Base-by-base conservation (phyloP, 2,329 filamentous ascomycete species). In the Ustulina deusta region DNA sequence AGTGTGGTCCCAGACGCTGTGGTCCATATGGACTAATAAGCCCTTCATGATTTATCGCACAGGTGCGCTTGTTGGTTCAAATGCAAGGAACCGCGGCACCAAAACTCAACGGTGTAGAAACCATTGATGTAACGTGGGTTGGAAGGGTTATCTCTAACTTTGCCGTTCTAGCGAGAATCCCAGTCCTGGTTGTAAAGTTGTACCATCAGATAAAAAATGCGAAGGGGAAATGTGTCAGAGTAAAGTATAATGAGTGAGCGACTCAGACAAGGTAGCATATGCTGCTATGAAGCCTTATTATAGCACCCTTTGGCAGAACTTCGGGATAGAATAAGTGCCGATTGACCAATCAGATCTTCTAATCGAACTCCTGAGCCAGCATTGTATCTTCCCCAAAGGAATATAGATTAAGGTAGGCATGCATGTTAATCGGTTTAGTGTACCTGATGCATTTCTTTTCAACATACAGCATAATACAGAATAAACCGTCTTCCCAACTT, bases 271-370 rank as follows among this genome's bases (percentile, higher is more conserved):
- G n/a, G n/a, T n/a, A n/a, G n/a, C n/a, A n/a, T n/a, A 6, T 44
- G 42, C 20, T 17, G 42, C 42, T 46, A 46, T 22, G 7, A 46
- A 46, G n/a, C 20, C n/a, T n/a, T n/a, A 5, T 42, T 42, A 17
- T 42, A 46, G 42, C 42, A 46, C 32, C 46, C 9, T 40, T 70
- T 71, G 69, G 69, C 66, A 69, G 69, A 71, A 71, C 69, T 66
- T 71, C 69, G 69, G 69, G 48, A 51, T 27, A 25, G 22, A 38
- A 38, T 13, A 17, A 44, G 56, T 22, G 56, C 32, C 27, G 25
- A 59, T 52, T 46, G 46, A 15, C 69, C 63, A 71, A 69, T 69
- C 65, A 70, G 36, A 20, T 40, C 15, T 40, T 40, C 34, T 20
- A 9, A 48, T 55, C 48, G 10, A 29, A 36, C 22, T 48, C 61